These are phyloP conservation scores for Adansonia digitata DNA, from an alignment of 345 rosid species.

Conservation along the genomic window DNA sequence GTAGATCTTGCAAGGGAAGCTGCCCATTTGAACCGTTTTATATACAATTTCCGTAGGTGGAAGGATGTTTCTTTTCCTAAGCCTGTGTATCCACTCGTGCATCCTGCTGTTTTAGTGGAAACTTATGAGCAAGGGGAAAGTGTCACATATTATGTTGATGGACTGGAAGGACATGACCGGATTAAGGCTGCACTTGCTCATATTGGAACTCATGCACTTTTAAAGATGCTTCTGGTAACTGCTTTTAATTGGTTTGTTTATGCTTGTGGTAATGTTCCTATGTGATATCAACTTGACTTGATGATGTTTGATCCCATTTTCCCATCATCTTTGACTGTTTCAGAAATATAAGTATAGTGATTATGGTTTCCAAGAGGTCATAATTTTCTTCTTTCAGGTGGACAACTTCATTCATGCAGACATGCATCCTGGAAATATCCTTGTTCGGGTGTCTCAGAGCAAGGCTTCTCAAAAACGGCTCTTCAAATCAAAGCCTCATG, in stretches of 20 bases:
- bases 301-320: conserved; percentile 6
- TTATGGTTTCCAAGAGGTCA: neutral
- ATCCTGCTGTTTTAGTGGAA: conserved; percentile 96
- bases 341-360: neutral
- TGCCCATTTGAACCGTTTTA: conserved; percentile 87
- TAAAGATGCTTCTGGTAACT: conserved; percentile 94
- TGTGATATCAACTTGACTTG: neutral
- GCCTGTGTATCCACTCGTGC: conserved; percentile 92
- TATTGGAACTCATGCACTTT: conserved; percentile 90
- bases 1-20: conserved; percentile 99
- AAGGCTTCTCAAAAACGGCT: conserved; percentile 56
- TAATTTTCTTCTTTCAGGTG: conserved; percentile 50
- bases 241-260: neutral
- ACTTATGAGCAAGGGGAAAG: conserved; percentile 94
- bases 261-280: neutral
- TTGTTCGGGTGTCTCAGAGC: conserved; percentile 60
- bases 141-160: conserved; percentile 81
- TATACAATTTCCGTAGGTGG: conserved; percentile 85
- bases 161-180: conserved; percentile 54
- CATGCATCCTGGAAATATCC: conserved; percentile 99
- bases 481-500: conserved; percentile 86
- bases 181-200: conserved; percentile 83
- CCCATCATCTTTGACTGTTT: neutral
- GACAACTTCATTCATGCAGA: conserved; percentile 98
- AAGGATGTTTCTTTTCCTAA: conserved; percentile 97